A percentile compares a stretch with the other conserved stretches of the same genome.
Evolutionary conservation across 1,284 basidiomycete genomes (phyloP).

Genomic region (Hymenochaete sp.): DNA sequence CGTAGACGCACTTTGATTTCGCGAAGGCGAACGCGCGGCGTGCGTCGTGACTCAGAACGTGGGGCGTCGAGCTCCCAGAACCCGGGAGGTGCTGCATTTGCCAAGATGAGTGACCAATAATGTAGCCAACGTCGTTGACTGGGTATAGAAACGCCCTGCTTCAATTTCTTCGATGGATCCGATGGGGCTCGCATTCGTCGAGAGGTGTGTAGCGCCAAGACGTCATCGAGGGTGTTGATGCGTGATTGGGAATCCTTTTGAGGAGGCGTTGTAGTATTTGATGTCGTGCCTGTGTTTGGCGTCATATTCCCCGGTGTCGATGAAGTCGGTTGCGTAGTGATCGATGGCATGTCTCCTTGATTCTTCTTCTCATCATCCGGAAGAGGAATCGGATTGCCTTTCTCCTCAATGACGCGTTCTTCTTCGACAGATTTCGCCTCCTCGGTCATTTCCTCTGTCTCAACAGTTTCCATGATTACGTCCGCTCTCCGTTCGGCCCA

Average conservation of each 20-base stretch:
- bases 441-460: conserved; percentile 19
- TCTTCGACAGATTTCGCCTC: conserved; percentile 34
- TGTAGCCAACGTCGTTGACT: conserved; percentile 64
- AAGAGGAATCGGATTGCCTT: background rate
- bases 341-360: background rate
- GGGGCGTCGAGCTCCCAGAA: conserved; percentile 33
- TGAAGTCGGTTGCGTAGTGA: background rate
- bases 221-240: conserved; percentile 41
- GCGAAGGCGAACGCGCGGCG: conserved; percentile 38
- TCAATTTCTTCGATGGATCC: conserved; percentile 34
- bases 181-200: conserved; percentile 54
- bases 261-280: too few relatives aligned
- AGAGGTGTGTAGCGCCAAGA: conserved; percentile 61
- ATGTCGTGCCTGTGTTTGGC: background rate
- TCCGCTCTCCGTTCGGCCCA: conserved; percentile 43
- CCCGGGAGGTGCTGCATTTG: conserved; percentile 41
- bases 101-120: conserved; percentile 64
- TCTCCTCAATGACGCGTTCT: conserved; percentile 5
- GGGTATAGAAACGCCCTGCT: conserved; percentile 67
- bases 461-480: conserved; percentile 33
- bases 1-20: conserved; percentile 50
- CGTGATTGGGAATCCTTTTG: conserved; percentile 16
- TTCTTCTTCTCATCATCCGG: background rate
- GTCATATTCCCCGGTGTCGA: background rate
- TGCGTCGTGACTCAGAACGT: too few relatives aligned